These are phyloP conservation scores for Cystofilobasidium ferigula DNA, from an alignment of 768 basidiomycete species.

Conservation along the genomic window DNA sequence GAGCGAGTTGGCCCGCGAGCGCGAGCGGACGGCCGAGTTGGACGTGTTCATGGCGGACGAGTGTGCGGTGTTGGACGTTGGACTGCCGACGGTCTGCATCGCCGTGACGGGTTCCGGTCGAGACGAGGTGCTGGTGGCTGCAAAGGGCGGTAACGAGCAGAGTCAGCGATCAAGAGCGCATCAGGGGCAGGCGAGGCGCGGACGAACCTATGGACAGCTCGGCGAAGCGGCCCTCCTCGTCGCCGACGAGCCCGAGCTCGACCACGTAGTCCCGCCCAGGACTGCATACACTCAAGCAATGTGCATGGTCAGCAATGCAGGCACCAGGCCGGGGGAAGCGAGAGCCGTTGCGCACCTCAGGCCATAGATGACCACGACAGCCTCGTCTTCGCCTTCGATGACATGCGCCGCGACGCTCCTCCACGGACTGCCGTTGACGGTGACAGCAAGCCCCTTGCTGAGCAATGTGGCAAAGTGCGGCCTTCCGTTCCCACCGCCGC, in stretches of 20 bases:
- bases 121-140: not conserved
- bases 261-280: slow-evolving; percentile 24
- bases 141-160: not conserved
- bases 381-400: slow-evolving; percentile 60
- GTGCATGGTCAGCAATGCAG: slow-evolving; percentile 57
- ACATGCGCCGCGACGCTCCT: slow-evolving; percentile 65
- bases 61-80: not conserved
- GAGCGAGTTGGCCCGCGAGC: slow-evolving; percentile 36
- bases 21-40: slow-evolving; percentile 28
- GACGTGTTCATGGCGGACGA: slow-evolving; percentile 32
- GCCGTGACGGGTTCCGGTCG: slow-evolving; percentile 3
- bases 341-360: slow-evolving; percentile 52
- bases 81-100: too few relatives aligned
- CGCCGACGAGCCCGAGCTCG: slow-evolving; percentile 25
- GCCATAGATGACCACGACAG: slow-evolving; percentile 80
- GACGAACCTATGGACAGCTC: slow-evolving; percentile 5
- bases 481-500: not conserved
- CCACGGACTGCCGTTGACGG: slow-evolving; percentile 70
- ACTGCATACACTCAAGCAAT: slow-evolving; percentile 41
- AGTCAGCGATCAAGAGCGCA: too few relatives aligned
- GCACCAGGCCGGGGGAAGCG: slow-evolving; percentile 28
- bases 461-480: slow-evolving; percentile 36
- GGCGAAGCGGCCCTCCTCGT: slow-evolving; percentile 9
- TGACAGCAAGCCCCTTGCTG: slow-evolving; percentile 62
- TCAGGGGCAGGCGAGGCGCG: not conserved